Evolutionary conservation across 139 green algal genomes (phyloP).

Genomic region (Gonium pectorale): DNA sequence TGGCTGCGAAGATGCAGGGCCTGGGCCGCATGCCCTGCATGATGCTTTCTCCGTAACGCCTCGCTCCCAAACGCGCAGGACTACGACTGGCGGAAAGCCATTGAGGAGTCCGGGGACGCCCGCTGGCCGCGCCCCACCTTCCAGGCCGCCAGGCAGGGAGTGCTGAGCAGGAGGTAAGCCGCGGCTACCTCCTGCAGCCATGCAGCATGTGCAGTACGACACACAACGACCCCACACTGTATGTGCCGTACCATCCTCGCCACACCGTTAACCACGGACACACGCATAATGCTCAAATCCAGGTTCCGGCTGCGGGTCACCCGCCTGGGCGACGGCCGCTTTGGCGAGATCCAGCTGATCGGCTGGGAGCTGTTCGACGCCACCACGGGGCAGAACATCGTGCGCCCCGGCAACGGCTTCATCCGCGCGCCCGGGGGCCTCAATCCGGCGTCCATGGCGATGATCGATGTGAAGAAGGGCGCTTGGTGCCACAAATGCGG

Average conservation of each 20-base stretch:
- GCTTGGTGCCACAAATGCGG: slow-evolving; percentile 10
- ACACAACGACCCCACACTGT: no score
- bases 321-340: slow-evolving; percentile 1
- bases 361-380: slow-evolving; percentile 9
- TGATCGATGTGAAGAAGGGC: not conserved
- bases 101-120: not conserved
- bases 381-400: not conserved
- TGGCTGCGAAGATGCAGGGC: no score
- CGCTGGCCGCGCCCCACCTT: not conserved
- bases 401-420: not conserved
- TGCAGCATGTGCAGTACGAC: no score
- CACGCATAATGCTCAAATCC: no score
- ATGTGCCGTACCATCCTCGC: no score
- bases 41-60: no score
- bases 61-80: no score
- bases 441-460: not conserved
- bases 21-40: no score
- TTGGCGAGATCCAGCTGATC: slow-evolving; percentile 1
- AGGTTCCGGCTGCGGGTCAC: slow-evolving; percentile 12
- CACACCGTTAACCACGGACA: no score
- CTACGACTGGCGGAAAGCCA: not conserved
- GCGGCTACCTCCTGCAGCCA: not conserved
- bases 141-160: not conserved
- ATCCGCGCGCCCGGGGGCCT: not conserved
- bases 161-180: not conserved